Evolutionary conservation across 2,329 filamentous ascomycete genomes (phyloP).

Genomic region (Trichoderma afroharzianum): DNA sequence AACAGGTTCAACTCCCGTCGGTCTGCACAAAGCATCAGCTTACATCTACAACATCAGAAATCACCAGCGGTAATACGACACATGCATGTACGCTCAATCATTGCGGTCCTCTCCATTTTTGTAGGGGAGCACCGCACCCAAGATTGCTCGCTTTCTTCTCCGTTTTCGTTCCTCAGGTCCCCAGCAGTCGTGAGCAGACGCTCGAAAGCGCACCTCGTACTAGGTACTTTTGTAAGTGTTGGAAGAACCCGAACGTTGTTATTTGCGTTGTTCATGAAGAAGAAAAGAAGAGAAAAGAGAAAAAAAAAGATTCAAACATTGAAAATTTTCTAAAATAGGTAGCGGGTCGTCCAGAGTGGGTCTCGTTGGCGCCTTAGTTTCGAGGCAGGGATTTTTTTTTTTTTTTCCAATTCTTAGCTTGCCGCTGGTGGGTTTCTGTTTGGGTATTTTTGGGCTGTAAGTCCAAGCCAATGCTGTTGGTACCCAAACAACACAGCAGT

Average conservation of each 20-base stretch:
- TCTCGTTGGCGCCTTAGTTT: not conserved
- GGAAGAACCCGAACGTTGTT: slow-evolving; percentile 41
- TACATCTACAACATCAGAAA: not conserved
- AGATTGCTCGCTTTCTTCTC: slow-evolving; percentile 55
- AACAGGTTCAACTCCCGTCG: not conserved
- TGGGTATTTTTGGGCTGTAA: not conserved
- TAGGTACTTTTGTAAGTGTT: slow-evolving; percentile 27
- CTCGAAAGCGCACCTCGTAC: slow-evolving; percentile 45
- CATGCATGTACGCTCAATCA: slow-evolving; percentile 54
- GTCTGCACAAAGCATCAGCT: not conserved
- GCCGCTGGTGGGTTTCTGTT: not conserved
- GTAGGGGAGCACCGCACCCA: slow-evolving; percentile 55
- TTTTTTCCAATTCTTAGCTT: not conserved
- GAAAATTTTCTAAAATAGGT: slow-evolving; percentile 20
- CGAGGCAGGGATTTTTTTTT: not conserved
- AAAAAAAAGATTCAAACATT: slow-evolving; percentile 15
- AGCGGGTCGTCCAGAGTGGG: slow-evolving; percentile 12
- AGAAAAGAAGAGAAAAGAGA: slow-evolving; percentile 27
- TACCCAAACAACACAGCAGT: not conserved
- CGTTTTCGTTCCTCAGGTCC: slow-evolving; percentile 45
- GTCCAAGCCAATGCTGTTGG: not conserved
- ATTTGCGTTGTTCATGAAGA: slow-evolving; percentile 46
- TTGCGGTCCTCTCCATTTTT: slow-evolving; percentile 55
- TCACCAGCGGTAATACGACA: not conserved
- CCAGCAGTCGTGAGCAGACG: slow-evolving; percentile 46